Evolutionary conservation across 768 basidiomycete genomes (phyloP), one percentile per base, ranked within the genome.

Genomic region (Hydnomerulius pinastri): DNA sequence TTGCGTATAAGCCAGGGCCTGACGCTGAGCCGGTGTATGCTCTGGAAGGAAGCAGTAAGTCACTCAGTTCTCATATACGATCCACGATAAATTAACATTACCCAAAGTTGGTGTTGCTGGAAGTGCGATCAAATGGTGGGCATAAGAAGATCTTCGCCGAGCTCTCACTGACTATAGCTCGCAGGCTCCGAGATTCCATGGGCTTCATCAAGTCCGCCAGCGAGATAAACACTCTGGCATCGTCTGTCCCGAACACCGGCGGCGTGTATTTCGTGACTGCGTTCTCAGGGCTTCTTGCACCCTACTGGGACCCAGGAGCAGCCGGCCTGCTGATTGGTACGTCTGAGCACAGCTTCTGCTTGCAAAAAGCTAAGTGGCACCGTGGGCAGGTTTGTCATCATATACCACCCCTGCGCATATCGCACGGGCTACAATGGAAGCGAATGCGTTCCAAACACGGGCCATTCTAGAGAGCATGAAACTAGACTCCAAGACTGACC

Each of bases 241-340:
- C 78, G 3, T 79, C 83, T 29, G 92, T 86, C 40, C 71, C 80
- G 5, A 82, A 86, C 58, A 86, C 91, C 0, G 95, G 90, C 29
- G 96, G 96, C 7, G 78, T 97, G 25, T 98, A 91, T 73, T 99
- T 98, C 62, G 96, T 98, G 29, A 96, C 96, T 1, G 95, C 93
- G 6, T 98, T 99, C 74, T 88, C 87, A 33, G 97, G 97, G 48
- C 78, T 99, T 21, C 83, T 99, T 23, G 97, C 97, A 17, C 97
- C 97, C 6, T 97, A 92, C 72, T 98, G 97, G 97, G 97, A 99
- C 68, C 83, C 92, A 23, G 83, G 86, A 24, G 97, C 97, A 24
- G 87, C 86, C 17, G 93, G 92, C 1, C 68, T 90, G 33, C 75
- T 97, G 38, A 92, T 97, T 51, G 92, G 90, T 80, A 52, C 38